Percentiles rank a stretch among this genome's conserved stretches.
Evolutionary conservation across 2,329 filamentous ascomycete genomes (phyloP).

Genomic region (Hymenoscyphus infarciens): DNA sequence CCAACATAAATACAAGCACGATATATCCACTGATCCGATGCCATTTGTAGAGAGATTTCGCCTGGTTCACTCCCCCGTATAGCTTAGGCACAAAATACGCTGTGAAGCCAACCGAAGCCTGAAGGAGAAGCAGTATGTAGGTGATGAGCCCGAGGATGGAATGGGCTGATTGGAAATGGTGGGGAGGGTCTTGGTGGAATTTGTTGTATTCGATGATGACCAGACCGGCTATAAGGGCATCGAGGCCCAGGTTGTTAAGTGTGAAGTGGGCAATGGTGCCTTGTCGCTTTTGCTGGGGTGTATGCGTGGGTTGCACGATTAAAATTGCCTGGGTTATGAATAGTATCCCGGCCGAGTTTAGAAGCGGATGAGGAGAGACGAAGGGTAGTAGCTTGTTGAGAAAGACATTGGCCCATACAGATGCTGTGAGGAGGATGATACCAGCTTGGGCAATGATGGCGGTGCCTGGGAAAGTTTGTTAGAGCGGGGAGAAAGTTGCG

Average conservation of each 20-base stretch:
- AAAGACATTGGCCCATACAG: conserved; percentile 77
- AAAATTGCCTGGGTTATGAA: conserved; percentile 77
- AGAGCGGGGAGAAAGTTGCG: conserved; percentile 3
- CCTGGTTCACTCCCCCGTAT: conserved; percentile 75
- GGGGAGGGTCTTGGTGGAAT: conserved; percentile 57
- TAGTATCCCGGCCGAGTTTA: conserved; percentile 64
- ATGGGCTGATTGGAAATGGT: conserved; percentile 82
- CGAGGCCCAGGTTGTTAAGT: conserved; percentile 61
- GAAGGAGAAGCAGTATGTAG: conserved; percentile 64
- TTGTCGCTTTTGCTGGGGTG: conserved; percentile 65
- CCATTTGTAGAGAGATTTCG: conserved; percentile 85
- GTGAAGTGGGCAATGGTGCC: conserved; percentile 62
- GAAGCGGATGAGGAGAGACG: conserved; percentile 74
- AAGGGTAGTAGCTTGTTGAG: conserved; percentile 70
- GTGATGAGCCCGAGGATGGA: conserved; percentile 78
- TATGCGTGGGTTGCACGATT: conserved; percentile 82
- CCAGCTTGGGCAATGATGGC: conserved; percentile 77
- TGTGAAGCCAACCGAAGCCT: conserved; percentile 76
- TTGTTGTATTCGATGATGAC: conserved; percentile 84
- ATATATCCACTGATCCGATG: conserved; percentile 77
- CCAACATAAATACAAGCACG: conserved; percentile 65
- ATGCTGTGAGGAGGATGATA: conserved; percentile 67
- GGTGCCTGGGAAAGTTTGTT: conserved; percentile 57
- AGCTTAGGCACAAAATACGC: conserved; percentile 73
- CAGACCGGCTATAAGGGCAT: conserved; percentile 56